phyloP scores from a whole-genome alignment of 441 rosid species.

The Erodium texanum region DNA sequence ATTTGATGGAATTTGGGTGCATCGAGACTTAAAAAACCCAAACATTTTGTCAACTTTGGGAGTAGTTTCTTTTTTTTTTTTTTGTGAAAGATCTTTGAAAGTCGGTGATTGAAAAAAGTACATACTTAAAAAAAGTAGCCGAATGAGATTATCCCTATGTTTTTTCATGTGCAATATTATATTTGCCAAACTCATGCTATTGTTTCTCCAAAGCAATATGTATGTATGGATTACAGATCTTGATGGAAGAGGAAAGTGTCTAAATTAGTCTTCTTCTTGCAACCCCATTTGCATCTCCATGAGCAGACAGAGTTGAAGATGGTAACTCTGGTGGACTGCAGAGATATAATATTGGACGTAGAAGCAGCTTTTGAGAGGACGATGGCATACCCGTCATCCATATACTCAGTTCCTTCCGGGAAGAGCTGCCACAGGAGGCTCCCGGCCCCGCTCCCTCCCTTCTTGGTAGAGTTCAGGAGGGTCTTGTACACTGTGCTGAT shows the following conservation, averaged over 20 bases:
- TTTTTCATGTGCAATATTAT: too few relatives aligned
- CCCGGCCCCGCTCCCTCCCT: conserved; percentile 84
- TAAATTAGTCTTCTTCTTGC: conserved; percentile 55
- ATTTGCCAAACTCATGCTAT: too few relatives aligned
- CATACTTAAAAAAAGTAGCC: too few relatives aligned
- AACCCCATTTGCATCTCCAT: conserved; percentile 79
- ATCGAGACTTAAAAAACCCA: too few relatives aligned
- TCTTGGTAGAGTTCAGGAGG: conserved; percentile 71
- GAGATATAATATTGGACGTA: conserved; percentile 67
- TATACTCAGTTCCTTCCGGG: conserved; percentile 81
- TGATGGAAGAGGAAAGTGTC: conserved; percentile 42
- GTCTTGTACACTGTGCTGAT: conserved; percentile 61
- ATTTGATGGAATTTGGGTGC: too few relatives aligned
- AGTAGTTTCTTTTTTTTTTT: too few relatives aligned
- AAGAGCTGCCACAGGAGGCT: conserved; percentile 91
- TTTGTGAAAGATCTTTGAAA: too few relatives aligned
- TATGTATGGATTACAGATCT: conserved; percentile 29
- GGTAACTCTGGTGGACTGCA: conserved; percentile 63
- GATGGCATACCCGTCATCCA: conserved; percentile 89
- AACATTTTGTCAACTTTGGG: too few relatives aligned
- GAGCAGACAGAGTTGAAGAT: conserved; percentile 67
- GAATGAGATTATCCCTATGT: too few relatives aligned
- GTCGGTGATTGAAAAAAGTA: too few relatives aligned
- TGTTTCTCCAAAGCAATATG: neutral
- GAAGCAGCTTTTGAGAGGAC: conserved; percentile 72